These are phyloP conservation scores for Puya raimondii DNA, from an alignment of 176 grass and related monocot genomes.

Conservation along the genomic window DNA sequence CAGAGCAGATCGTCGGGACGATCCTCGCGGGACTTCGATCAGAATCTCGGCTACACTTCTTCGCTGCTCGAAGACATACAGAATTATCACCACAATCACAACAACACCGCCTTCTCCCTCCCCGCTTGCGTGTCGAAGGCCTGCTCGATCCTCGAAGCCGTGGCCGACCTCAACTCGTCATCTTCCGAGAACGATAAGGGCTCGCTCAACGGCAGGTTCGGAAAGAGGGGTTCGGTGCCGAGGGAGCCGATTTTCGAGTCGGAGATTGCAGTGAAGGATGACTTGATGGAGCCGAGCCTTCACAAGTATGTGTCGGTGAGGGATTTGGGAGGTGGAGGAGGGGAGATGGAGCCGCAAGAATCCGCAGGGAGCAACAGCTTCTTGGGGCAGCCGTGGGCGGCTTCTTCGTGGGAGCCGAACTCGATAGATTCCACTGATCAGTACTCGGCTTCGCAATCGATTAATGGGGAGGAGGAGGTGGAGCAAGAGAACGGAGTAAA, in stretches of 20 bases:
- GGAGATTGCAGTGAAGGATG: slow-evolving; percentile 53
- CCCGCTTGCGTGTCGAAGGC: slow-evolving; percentile 91
- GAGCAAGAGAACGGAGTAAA: slow-evolving; percentile 28
- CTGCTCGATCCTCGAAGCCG: slow-evolving; percentile 93
- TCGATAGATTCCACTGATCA: slow-evolving; percentile 61
- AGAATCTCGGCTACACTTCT: slow-evolving; percentile 44
- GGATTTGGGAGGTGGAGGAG: slow-evolving; percentile 19
- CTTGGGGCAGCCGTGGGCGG: slow-evolving; percentile 50
- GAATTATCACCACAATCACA: slow-evolving; percentile 70
- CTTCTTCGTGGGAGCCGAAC: slow-evolving; percentile 59
- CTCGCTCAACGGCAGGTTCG: slow-evolving; percentile 28
- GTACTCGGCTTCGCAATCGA: slow-evolving; percentile 45
- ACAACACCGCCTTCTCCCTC: slow-evolving; percentile 44
- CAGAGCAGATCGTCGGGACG: slow-evolving; percentile 47
- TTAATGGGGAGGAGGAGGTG: slow-evolving; percentile 50
- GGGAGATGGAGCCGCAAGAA: slow-evolving; percentile 61
- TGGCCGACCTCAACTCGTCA: slow-evolving; percentile 72
- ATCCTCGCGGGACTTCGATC: slow-evolving; percentile 71
- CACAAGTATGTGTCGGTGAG: slow-evolving; percentile 89
- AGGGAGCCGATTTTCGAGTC: slow-evolving; percentile 39
- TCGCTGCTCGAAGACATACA: slow-evolving; percentile 87
- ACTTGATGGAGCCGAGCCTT: slow-evolving; percentile 64
- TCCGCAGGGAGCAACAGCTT: slow-evolving; percentile 91
- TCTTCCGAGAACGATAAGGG: slow-evolving; percentile 52
- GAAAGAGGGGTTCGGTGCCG: neutral